Evolutionary conservation across 495 filamentous ascomycete genomes (phyloP), one percentile per base, ranked within the genome.

Genomic region (Daldinia childiae): DNA sequence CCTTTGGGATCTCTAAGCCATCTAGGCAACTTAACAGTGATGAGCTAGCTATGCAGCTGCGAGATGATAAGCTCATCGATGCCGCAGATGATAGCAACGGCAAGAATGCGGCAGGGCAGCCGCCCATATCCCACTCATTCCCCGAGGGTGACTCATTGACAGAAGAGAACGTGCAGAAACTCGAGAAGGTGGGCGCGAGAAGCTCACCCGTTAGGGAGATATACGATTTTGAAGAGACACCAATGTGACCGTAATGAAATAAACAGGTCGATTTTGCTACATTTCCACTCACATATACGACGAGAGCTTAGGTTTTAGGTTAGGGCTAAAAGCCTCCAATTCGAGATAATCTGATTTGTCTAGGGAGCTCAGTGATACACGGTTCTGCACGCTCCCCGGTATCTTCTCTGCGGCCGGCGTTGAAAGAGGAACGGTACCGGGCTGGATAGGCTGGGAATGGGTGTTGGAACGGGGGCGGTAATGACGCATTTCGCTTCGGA

Each of bases 11-110:
- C 11, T 61, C 72, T 15, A 71, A 78, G 51, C 68, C 72, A n/a
- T 41, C 72, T 15, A 62, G 73, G 5, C 64, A 69, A 29, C 69
- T 72, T 17, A 65, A 75, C 6, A 73, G 62, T 24, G 66, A 78
- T 41, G 76, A 80, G 62, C 59, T 66, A 9, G 77, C 75, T 27
- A 68, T 78, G 73, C 72, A 77, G 59, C 51, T 76, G 51, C 54
- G 77, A 34, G 73, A 79, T 63, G 77, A 80, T 74, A 80, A 79
- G 76, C 74, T 80, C 70, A 75, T 79, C 45, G 79, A 77, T 52
- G 79, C 76, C 24, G 77, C 74, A 1, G 76, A 77, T 17, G 69
- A 55, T 29, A 69, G 36, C 24, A 63, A 60, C 24, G 54, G 19
- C n/a, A 59, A 43, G 41, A 72, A 55, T n/a, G 1, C 69, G 7